These are phyloP conservation scores for Filobasidium wieringae DNA, from an alignment of 768 basidiomycete species.

Conservation along the genomic window DNA sequence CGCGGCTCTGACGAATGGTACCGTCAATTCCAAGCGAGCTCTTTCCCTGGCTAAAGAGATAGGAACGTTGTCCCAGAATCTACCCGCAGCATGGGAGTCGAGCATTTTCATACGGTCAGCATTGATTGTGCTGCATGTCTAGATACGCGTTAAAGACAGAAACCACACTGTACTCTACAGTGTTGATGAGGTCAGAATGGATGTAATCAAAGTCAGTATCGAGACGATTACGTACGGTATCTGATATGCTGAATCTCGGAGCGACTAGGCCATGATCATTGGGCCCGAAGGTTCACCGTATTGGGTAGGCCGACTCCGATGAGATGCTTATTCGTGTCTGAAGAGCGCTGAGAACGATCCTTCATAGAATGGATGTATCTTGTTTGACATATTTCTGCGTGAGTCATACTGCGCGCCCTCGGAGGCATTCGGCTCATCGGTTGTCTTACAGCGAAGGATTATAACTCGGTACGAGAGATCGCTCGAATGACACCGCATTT, in stretches of 20 bases:
- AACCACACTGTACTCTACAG: too few relatives aligned
- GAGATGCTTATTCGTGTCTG: not conserved
- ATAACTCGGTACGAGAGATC: not conserved
- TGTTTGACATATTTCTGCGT: conserved; percentile 90
- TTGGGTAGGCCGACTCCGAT: conserved; percentile 69
- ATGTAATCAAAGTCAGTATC: conserved; percentile 66
- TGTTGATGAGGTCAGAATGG: conserved; percentile 83
- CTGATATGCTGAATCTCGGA: conserved; percentile 11
- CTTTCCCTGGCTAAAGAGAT: conserved; percentile 96
- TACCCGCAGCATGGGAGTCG: conserved; percentile 90
- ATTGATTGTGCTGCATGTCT: not conserved
- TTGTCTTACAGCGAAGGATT: not conserved
- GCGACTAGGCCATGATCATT: conserved; percentile 43
- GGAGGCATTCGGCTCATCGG: not conserved
- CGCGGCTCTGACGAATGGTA: not conserved
- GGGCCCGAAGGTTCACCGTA: conserved; percentile 91
- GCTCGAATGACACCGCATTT: too few relatives aligned
- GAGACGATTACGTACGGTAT: not conserved
- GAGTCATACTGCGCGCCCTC: conserved; percentile 31
- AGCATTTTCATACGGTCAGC: conserved; percentile 65
- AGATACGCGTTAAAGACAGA: not conserved
- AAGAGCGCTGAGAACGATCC: not conserved
- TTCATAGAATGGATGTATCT: conserved; percentile 34
- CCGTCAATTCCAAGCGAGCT: not conserved
- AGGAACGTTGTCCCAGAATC: conserved; percentile 80